These are phyloP conservation scores for Delphinella strobiligena DNA, from an alignment of 2,329 filamentous ascomycete genomes.

Conservation along the genomic window DNA sequence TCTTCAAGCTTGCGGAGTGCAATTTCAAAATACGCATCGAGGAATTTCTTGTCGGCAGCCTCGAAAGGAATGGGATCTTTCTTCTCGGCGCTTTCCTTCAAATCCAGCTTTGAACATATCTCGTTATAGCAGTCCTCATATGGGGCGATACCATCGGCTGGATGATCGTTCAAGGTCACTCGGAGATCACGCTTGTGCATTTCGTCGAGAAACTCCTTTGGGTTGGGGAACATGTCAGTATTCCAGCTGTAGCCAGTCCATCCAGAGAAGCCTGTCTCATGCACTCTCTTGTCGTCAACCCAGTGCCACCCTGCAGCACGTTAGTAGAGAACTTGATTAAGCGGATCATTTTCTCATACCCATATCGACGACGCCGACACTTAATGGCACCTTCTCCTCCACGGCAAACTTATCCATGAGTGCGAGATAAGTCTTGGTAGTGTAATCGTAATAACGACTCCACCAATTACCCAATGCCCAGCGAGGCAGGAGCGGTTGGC, in stretches of 20 bases:
- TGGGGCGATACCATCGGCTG: slow-evolving; percentile 44
- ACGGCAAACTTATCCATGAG: slow-evolving; percentile 44
- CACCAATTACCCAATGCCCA: slow-evolving; percentile 55
- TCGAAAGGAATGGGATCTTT: slow-evolving; percentile 46
- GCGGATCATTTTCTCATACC: no score
- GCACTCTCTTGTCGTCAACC: slow-evolving; percentile 36
- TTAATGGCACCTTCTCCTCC: slow-evolving; percentile 41
- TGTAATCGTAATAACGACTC: slow-evolving; percentile 50
- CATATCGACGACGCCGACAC: slow-evolving; percentile 52
- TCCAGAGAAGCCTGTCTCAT: slow-evolving; percentile 26
- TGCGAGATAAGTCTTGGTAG: slow-evolving; percentile 41
- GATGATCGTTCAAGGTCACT: slow-evolving; percentile 50
- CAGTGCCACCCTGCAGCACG: no score
- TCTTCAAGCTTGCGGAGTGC: slow-evolving; percentile 45
- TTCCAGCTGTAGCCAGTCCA: slow-evolving; percentile 56
- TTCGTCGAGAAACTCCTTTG: slow-evolving; percentile 37
- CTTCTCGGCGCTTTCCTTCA: slow-evolving; percentile 33
- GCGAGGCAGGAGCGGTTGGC: slow-evolving; percentile 43
- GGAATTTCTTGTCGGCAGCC: slow-evolving; percentile 39
- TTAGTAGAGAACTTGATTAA: no score
- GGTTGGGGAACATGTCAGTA: slow-evolving; percentile 44
- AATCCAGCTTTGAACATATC: slow-evolving; percentile 39
- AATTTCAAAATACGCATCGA: slow-evolving; percentile 47
- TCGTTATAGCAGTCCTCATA: slow-evolving; percentile 46
- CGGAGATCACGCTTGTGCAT: slow-evolving; percentile 42